Evolutionary conservation across 164 flowering plant genomes (phyloP), one percentile per base, ranked within the genome.

Genomic region (Aristolochia californica): DNA sequence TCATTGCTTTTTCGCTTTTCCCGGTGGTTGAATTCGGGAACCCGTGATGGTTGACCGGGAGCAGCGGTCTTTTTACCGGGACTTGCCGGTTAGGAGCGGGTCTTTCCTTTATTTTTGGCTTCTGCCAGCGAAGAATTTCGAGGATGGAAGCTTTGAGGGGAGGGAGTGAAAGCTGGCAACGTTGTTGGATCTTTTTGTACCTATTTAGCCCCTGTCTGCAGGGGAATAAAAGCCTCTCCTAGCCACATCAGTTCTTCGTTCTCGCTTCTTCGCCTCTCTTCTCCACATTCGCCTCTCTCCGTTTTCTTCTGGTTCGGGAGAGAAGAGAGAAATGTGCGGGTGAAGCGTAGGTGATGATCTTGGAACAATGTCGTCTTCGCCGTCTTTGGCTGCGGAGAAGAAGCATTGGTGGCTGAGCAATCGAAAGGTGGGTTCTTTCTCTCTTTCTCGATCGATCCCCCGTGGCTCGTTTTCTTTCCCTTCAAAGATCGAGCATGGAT

Each of bases 331-430:
- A 28, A 27, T 53, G 52, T 23, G 38, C 40, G 23, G 21, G n/a
- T 27, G 55, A 48, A 61, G 52, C 40, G 65, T 56, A 58, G 57
- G 56, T 57, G 55, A 26, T n/a, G 30, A 20, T 43, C 40, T 27
- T 58, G 68, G 48, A 49, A 63, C 69, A 34, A 82, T 86, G 53
- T 60, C 79, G 43, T 43, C 69, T 66, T 71, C 91, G 66, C 83
- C 83, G 11, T 69, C 80, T 56, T 64, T 65, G 15, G 50, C 65
- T 61, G 72, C 55, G 23, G 96, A 87, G 53, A 89, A 78, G 83
- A 84, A 79, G 66, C 94, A 78, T 68, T 93, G 99, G 99, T 93
- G 99, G 99, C 78, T 84, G 40, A 84, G 59, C 71, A 85, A 84
- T 66, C 70, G 76, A 64, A 89, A 89, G 97, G 99, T 85, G 57